Evolutionary conservation across 306 rosid species (phyloP).

Genomic region (Trifolium subterraneum): DNA sequence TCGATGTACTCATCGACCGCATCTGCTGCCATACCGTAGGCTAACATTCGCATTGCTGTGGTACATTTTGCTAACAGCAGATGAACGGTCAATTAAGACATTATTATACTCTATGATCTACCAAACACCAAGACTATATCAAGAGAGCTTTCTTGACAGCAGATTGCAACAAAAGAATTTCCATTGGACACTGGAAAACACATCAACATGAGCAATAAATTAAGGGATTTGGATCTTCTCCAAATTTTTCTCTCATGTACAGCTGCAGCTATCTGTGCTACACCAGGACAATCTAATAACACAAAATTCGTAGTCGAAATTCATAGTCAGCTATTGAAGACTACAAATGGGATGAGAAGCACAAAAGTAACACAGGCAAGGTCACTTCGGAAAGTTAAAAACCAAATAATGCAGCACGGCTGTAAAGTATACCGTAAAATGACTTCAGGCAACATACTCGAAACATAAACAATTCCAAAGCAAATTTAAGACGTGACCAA

Average conservation of each 20-base stretch:
- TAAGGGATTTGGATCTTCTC: background rate
- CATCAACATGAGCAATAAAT: background rate
- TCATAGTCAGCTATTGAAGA: slow-evolving; percentile 1
- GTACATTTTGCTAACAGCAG: too few relatives aligned
- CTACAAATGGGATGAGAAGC: background rate
- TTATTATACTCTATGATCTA: background rate
- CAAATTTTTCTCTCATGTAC: too few relatives aligned
- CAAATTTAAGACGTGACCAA: slow-evolving; percentile 3
- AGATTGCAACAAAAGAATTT: background rate
- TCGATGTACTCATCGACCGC: too few relatives aligned
- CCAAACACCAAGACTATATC: background rate
- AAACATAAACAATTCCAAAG: background rate
- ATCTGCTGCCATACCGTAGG: too few relatives aligned
- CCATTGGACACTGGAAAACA: background rate
- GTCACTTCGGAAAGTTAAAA: background rate
- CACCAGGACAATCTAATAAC: background rate
- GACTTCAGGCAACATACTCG: background rate
- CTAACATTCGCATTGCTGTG: too few relatives aligned
- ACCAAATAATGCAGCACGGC: background rate
- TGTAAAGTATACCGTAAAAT: background rate
- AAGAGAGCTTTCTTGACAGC: background rate
- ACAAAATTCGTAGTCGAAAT: background rate
- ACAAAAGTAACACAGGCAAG: background rate
- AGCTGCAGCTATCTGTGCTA: background rate
- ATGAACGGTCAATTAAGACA: background rate